Evolutionary conservation across 2,329 filamentous ascomycete genomes (phyloP).

Genomic region (Venturia effusa): DNA sequence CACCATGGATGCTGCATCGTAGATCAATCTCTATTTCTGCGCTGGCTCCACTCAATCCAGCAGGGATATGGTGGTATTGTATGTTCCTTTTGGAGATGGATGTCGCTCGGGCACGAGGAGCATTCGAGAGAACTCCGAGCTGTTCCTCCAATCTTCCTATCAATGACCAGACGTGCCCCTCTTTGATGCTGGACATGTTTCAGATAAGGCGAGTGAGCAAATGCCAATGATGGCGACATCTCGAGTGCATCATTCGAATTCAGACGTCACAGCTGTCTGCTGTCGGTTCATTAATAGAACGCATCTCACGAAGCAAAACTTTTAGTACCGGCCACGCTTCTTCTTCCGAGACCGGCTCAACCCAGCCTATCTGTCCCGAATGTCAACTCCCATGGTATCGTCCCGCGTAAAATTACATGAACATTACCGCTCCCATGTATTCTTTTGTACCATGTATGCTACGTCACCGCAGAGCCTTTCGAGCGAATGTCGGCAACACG

Average conservation of each 20-base stretch:
- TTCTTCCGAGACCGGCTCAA: neutral
- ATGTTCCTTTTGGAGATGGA: too few relatives aligned
- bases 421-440: neutral
- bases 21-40: neutral
- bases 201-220: neutral
- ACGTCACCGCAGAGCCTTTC: conserved; percentile 47
- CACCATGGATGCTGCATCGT: neutral
- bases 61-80: too few relatives aligned
- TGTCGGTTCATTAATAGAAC: neutral
- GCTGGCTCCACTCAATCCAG: neutral
- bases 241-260: too few relatives aligned
- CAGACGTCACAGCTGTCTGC: neutral
- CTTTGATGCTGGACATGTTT: too few relatives aligned
- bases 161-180: too few relatives aligned
- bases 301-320: neutral
- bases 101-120: too few relatives aligned
- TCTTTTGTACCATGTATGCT: neutral
- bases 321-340: neutral
- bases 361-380: neutral
- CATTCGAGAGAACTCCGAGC: too few relatives aligned
- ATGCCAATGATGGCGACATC: neutral
- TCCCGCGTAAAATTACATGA: conserved; percentile 1
- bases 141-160: too few relatives aligned
- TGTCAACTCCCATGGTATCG: conserved; percentile 2
- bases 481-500: conserved; percentile 84